Percentiles rank a stretch among this genome's conserved stretches.
Evolutionary conservation across 2,329 filamentous ascomycete genomes (phyloP).

Genomic region (Cercospora canescens): DNA sequence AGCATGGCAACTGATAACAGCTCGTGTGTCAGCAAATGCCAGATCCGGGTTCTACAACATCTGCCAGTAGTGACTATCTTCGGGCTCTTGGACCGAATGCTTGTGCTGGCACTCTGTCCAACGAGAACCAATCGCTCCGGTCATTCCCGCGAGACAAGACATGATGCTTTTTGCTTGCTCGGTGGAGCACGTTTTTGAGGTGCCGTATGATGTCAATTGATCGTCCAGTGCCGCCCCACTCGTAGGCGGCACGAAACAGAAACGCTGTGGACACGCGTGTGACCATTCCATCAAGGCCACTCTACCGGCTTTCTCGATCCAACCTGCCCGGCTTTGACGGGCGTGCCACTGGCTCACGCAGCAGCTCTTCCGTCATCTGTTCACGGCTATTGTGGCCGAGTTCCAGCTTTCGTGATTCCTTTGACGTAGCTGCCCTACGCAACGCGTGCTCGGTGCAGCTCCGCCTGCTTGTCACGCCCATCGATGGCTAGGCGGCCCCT

Average conservation of each 20-base stretch:
- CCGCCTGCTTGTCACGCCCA: background rate
- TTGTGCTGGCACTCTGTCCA: background rate
- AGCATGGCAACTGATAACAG: background rate
- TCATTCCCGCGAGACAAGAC: background rate
- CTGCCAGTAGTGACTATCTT: background rate
- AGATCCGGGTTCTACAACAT: background rate
- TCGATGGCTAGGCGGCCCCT: background rate
- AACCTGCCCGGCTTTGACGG: background rate
- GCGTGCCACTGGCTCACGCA: background rate
- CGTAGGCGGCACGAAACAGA: background rate
- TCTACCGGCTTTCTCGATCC: background rate
- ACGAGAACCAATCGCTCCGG: background rate
- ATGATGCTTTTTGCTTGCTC: constrained; percentile 9
- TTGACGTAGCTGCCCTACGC: constrained; percentile 8
- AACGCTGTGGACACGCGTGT: constrained; percentile 1
- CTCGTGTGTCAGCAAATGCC: background rate
- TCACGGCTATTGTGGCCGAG: background rate
- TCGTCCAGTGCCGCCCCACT: background rate
- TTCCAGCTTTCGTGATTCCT: background rate
- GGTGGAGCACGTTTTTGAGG: constrained; percentile 5
- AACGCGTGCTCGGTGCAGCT: background rate
- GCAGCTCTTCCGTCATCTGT: background rate
- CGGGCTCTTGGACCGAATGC: background rate
- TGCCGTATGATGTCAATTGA: constrained; percentile 8
- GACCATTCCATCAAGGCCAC: background rate